Base-by-base conservation (phyloP, 1,139 yeast genomes). In the Yamadazyma atmosphaerica region DNA sequence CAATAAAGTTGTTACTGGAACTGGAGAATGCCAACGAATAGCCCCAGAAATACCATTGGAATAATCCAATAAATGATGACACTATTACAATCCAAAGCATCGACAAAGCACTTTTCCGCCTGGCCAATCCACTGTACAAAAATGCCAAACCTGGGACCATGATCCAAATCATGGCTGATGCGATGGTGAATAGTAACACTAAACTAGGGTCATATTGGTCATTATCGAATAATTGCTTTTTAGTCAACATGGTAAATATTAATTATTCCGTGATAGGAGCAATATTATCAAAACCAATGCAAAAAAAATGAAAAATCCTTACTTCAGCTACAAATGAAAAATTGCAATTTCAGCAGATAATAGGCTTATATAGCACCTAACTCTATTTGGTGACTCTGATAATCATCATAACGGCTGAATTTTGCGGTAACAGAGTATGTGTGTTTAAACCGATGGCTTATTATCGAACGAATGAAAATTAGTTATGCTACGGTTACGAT, bases 21-120 rank as follows among this genome's bases (percentile, higher is more conserved):
- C 72, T 55, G 1, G 92, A 81, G 54, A 92, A 89, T 3, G 98
- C 95, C 35, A 92, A 66, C 0, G 96, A 87, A 59, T 87, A 92
- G 17, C 98, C 98, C 98, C 98, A 92, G 57, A 92, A 88, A 62
- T 89, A 92, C 98, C 98, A 92, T 60, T 88, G 96, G 56, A 88
- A 79, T 38, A 81, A 72, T 2, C 88, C 90, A n/a, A 90, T 81
- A 49, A 84, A 74, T 12, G 87, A 81, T 5, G 90, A 78, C 77
- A 85, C 78, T 37, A 88, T 61, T 11, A 81, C 81, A 13, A 83
- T 81, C 88, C 96, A 89, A 38, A 92, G 83, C 79, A 89, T 78
- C 16, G 95, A 85, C 37, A 90, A 70, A 0, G 98, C 97, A 21
- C 90, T 82, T 62, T 90, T 90, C 55, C 98, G 74, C 56, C 98